phyloP scores from a whole-genome alignment of 768 basidiomycete species.

The Mrakia blollopis region DNA sequence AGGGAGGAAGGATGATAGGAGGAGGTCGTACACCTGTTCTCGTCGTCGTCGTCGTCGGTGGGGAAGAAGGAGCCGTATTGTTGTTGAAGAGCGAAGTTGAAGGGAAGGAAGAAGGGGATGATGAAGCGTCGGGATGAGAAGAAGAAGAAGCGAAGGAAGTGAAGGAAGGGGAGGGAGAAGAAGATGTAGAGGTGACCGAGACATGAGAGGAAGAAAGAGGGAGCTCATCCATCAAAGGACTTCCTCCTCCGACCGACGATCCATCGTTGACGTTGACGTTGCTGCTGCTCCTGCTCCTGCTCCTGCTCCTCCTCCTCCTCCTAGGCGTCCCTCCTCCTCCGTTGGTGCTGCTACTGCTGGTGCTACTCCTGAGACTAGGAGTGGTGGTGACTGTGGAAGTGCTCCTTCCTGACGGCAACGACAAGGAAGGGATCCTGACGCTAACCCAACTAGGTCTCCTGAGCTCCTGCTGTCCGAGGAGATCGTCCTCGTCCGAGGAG shows the following conservation, averaged over 20 bases:
- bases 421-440: conserved; percentile 18
- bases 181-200: background rate
- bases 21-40: background rate
- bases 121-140: background rate
- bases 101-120: background rate
- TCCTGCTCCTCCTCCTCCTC: no score
- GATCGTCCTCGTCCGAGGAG: conserved; percentile 12
- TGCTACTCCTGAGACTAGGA: background rate
- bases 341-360: background rate
- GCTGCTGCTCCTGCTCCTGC: no score
- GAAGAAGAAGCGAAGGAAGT: background rate
- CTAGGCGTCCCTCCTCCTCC: background rate
- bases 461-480: conserved; percentile 6
- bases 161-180: background rate
- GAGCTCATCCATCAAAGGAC: background rate
- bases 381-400: conserved; percentile 19
- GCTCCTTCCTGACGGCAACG: background rate
- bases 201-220: background rate
- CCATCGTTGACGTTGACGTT: no score
- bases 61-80: background rate
- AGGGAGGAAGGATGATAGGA: conserved; percentile 5
- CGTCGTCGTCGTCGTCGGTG: background rate
- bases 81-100: no score
- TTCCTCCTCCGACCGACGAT: background rate
- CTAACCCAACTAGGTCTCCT: conserved; percentile 23